Evolutionary conservation across 2,329 filamentous ascomycete genomes (phyloP).

Genomic region (Allantophomopsis cytisporea): DNA sequence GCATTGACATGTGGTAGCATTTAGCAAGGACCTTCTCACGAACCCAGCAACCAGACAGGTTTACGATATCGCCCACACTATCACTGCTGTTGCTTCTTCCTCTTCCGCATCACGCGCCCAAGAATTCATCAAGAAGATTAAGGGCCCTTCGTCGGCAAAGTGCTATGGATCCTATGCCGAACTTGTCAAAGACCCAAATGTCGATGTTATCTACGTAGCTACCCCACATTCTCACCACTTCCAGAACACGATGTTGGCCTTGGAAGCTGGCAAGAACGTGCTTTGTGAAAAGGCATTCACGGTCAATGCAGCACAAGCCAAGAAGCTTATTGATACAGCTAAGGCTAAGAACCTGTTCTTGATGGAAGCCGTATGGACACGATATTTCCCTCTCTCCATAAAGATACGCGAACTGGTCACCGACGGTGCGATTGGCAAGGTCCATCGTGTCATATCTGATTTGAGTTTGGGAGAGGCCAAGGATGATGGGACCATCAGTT

Average conservation of each 20-base stretch:
- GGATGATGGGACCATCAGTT: slow-evolving; percentile 31
- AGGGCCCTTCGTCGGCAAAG: slow-evolving; percentile 39
- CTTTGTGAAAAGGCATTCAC: slow-evolving; percentile 63
- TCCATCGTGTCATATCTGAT: slow-evolving; percentile 26
- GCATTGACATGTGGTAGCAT: slow-evolving; percentile 20
- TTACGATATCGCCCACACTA: slow-evolving; percentile 44
- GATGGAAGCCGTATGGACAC: slow-evolving; percentile 59
- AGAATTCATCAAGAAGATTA: slow-evolving; percentile 43
- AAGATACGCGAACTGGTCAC: slow-evolving; percentile 36
- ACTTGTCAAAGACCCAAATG: slow-evolving; percentile 46
- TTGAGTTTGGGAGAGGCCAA: slow-evolving; percentile 31
- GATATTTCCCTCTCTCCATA: slow-evolving; percentile 54
- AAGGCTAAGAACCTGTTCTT: slow-evolving; percentile 44
- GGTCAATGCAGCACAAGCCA: slow-evolving; percentile 51
- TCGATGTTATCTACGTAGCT: slow-evolving; percentile 58
- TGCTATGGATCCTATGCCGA: slow-evolving; percentile 55
- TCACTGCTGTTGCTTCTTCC: slow-evolving; percentile 52
- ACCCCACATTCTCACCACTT: slow-evolving; percentile 65
- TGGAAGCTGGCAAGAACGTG: slow-evolving; percentile 54
- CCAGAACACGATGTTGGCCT: slow-evolving; percentile 50
- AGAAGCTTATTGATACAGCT: slow-evolving; percentile 44
- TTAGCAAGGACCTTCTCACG: slow-evolving; percentile 49
- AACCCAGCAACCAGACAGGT: slow-evolving; percentile 46
- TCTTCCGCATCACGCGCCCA: slow-evolving; percentile 43
- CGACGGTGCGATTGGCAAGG: slow-evolving; percentile 22